phyloP scores from a whole-genome alignment of 441 rosid genomes.

The Cnidoscolus chayamansa region DNA sequence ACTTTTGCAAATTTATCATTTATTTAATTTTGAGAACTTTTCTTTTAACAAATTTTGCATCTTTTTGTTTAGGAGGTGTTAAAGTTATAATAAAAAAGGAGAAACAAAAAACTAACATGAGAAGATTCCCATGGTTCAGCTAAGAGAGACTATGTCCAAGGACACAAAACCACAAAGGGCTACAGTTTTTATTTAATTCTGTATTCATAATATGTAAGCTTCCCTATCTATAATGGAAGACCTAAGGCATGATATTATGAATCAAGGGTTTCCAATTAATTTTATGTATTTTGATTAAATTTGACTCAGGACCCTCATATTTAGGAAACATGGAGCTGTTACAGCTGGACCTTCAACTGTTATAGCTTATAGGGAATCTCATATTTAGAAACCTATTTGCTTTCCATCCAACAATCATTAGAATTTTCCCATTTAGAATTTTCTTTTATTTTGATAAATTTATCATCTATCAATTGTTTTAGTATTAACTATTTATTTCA shows the following conservation, averaged over 20 bases:
- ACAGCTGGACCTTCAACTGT: not conserved
- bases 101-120: no score
- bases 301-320: conserved; percentile 1
- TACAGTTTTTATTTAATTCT: no score
- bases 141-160: no score
- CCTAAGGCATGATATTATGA: no score
- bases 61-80: not conserved
- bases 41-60: not conserved
- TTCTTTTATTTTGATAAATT: no score
- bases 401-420: not conserved
- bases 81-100: no score
- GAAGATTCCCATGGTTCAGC: no score
- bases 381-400: not conserved
- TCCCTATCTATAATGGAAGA: no score
- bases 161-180: no score
- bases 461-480: no score
- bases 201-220: no score
- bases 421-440: not conserved
- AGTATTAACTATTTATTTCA: no score
- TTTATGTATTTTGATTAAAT: not conserved
- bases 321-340: not conserved
- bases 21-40: not conserved
- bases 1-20: not conserved
- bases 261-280: not conserved
- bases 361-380: not conserved